Base-by-base conservation (phyloP, 192 early-diverging fungal genomes). In the Coemansia sp. region DNA sequence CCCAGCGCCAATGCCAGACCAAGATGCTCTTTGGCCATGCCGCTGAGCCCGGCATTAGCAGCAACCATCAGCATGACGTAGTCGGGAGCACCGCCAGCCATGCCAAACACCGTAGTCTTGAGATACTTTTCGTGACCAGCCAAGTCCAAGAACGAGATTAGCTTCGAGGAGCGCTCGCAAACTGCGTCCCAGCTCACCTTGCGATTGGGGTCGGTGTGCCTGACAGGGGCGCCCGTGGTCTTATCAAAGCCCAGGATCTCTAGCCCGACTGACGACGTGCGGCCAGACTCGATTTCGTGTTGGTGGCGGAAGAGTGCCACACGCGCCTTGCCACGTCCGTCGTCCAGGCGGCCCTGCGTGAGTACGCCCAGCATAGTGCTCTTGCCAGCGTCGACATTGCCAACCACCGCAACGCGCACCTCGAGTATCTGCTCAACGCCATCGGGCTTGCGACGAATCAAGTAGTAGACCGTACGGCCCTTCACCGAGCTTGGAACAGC, bases 101-200 rank as follows among this genome's bases (percentile, higher is more conserved):
- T 93, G 11, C 96, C 96, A 84, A 95, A 96, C 30, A 96, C 92
- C 32, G 96, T 97, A 2, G 96, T 97, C 74, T 96, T 97, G 30
- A 97, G 84, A 67, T 97, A 97, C 69, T 93, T 93, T 78, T 97
- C 96, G 78, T 97, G 96, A 16, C 96, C 96, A 33, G 96, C 96
- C 53, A 91, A 77, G 80, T 90, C 91, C 23, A 89, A 77, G 68
- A 90, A 89, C 17, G 88, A 81, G 14, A 86, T 53, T 52, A 94
- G 87, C 85, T 97, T 97, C 19, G 91, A 89, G 4, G 94, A 87
- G 63, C 78, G 73, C 23, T 30, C 60, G 70, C 91, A 94, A 62
- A 97, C 91, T 33, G 93, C 90, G 44, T 96, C 94, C 94, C 94
- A 96, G 6, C 87, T 87, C 63, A 90, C 64, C 55, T 90, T 93